phyloP scores from a whole-genome alignment of 345 rosid species.

The Brassica rapa region DNA sequence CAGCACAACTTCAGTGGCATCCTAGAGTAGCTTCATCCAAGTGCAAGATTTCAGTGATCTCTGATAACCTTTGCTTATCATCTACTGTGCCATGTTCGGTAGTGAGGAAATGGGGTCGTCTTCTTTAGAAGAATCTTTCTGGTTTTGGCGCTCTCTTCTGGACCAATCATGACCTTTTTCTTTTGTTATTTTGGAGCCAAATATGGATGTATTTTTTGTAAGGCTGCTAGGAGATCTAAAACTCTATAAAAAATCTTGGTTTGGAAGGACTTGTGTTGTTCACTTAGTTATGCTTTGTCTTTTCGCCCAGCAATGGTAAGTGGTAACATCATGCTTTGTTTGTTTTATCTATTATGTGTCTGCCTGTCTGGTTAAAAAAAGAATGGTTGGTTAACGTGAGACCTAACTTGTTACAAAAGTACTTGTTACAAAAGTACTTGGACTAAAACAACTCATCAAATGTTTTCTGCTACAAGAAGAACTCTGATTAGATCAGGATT shows the following conservation, averaged over 20 bases:
- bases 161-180: not conserved
- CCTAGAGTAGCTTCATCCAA: conserved; percentile 6
- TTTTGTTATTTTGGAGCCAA: not conserved
- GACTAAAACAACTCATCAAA: too few species aligned
- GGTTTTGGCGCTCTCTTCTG: not conserved
- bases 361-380: too few species aligned
- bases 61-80: not conserved
- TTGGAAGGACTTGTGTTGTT: not conserved
- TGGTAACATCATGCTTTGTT: not conserved
- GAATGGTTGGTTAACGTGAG: too few species aligned
- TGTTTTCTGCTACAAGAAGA: too few species aligned
- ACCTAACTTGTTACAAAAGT: too few species aligned
- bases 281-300: not conserved
- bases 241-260: not conserved
- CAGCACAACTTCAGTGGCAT: not conserved
- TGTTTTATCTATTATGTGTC: not conserved
- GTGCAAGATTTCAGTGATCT: conserved; percentile 19
- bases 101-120: not conserved
- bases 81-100: not conserved
- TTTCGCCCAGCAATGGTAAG: not conserved
- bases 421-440: too few species aligned
- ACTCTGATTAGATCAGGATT: too few species aligned
- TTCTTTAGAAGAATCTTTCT: not conserved
- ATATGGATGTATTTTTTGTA: not conserved
- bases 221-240: not conserved